Evolutionary conservation across 768 basidiomycete genomes (phyloP).

Genomic region (Tephrocybe rancida): DNA sequence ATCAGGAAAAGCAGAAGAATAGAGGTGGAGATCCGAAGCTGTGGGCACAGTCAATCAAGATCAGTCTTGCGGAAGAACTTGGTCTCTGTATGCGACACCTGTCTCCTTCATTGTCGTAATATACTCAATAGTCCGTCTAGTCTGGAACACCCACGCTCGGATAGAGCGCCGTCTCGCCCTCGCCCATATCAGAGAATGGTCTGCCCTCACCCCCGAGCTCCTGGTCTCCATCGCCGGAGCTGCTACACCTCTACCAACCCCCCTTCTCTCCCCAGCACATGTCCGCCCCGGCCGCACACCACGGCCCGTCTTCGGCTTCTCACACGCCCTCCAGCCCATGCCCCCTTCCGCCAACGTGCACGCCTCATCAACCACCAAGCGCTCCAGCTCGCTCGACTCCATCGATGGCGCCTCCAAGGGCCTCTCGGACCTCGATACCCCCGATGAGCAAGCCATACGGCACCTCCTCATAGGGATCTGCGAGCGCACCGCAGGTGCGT

Average conservation of each 20-base stretch:
- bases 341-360: conserved; percentile 1
- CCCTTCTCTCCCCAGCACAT: conserved; percentile 3
- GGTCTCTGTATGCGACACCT: conserved; percentile 57
- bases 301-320: conserved; percentile 11
- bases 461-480: conserved; percentile 69
- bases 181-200: conserved; percentile 60
- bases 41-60: conserved; percentile 58
- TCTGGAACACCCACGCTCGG: conserved; percentile 81
- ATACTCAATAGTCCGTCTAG: conserved; percentile 30
- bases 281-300: conserved; percentile 1
- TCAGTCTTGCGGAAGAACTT: conserved; percentile 77
- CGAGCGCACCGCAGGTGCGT: conserved; percentile 58
- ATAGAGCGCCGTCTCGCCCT: conserved; percentile 54
- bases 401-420: conserved; percentile 6
- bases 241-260: conserved; percentile 7
- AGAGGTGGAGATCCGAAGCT: conserved; percentile 52
- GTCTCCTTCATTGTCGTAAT: background rate
- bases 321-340: conserved; percentile 16
- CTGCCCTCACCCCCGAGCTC: conserved; percentile 45
- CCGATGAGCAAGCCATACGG: conserved; percentile 72
- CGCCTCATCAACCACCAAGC: background rate
- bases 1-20: conserved; percentile 65
- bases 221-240: conserved; percentile 7
- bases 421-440: conserved; percentile 55
- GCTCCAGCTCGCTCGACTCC: conserved; percentile 1